Evolutionary conservation across 2,329 filamentous ascomycete genomes (phyloP).

Genomic region (Calonectria pauciramosa): DNA sequence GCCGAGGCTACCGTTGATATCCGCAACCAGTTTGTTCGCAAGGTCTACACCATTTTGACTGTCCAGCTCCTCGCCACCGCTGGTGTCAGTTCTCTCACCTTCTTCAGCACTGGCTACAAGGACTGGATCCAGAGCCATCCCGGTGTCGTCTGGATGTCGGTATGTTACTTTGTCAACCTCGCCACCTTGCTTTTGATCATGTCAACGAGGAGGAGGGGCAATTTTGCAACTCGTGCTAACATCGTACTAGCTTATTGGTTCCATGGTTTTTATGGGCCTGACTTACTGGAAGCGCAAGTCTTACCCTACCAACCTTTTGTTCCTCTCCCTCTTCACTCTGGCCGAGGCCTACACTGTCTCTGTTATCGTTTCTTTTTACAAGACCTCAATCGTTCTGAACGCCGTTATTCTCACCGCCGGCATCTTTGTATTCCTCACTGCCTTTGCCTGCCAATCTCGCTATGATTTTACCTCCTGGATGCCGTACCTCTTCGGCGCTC

Average conservation of each 20-base stretch:
- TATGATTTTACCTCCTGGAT: constrained; percentile 99
- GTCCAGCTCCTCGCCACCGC: constrained; percentile 90
- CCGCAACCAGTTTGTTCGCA: constrained; percentile 95
- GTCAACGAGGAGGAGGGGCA: background rate
- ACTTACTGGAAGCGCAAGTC: constrained; percentile 97
- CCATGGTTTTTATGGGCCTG: constrained; percentile 86
- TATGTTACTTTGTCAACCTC: constrained; percentile 53
- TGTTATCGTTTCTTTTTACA: constrained; percentile 92
- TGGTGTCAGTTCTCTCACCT: constrained; percentile 84
- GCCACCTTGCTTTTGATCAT: background rate
- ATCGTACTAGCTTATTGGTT: constrained; percentile 74
- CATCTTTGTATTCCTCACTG: constrained; percentile 82
- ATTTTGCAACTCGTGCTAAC: constrained; percentile 34
- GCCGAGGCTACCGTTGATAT: constrained; percentile 96
- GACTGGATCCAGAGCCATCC: constrained; percentile 87
- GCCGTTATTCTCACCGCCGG: constrained; percentile 90
- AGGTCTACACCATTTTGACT: constrained; percentile 99
- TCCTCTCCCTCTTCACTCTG: constrained; percentile 90
- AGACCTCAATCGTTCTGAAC: constrained; percentile 86
- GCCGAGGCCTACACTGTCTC: constrained; percentile 95
- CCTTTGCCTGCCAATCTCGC: constrained; percentile 97
- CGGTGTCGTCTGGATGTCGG: constrained; percentile 88
- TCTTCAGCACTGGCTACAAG: constrained; percentile 85
- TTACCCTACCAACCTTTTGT: constrained; percentile 94
- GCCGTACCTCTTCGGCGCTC: constrained; percentile 90